phyloP scores from a whole-genome alignment of 306 rosid genomes.

The Prunus kanzakura region DNA sequence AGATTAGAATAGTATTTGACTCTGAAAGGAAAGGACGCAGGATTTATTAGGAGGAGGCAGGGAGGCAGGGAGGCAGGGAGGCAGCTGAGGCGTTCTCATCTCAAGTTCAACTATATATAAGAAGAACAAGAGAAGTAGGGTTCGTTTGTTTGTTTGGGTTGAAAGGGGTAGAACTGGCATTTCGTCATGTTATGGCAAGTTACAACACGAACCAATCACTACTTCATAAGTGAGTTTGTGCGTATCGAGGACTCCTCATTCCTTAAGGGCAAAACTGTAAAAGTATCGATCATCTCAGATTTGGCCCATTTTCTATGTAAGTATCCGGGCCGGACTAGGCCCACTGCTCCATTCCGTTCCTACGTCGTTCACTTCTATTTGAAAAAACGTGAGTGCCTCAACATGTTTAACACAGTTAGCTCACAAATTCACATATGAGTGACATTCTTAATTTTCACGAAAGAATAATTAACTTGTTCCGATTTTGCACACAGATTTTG shows the following conservation, averaged over 20 bases:
- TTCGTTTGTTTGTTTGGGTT: background rate
- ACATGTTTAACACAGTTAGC: too few relatives aligned
- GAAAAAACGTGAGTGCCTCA: too few relatives aligned
- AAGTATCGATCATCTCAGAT: background rate
- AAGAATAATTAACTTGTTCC: too few relatives aligned
- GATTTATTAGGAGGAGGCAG: background rate
- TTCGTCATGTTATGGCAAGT: too few relatives aligned
- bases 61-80: background rate
- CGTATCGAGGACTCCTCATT: too few relatives aligned
- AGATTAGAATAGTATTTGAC: background rate
- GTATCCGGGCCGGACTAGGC: background rate
- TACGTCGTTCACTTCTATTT: too few relatives aligned
- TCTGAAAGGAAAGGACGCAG: background rate
- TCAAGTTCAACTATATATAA: background rate
- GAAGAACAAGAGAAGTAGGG: background rate
- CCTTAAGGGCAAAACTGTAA: too few relatives aligned
- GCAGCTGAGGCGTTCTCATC: background rate
- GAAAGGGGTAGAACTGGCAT: too few relatives aligned
- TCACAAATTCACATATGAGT: too few relatives aligned
- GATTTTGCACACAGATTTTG: too few relatives aligned
- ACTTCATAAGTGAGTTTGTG: background rate
- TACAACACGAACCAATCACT: background rate
- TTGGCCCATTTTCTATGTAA: background rate
- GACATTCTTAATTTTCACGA: too few relatives aligned
- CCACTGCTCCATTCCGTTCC: background rate